Evolutionary conservation across 192 early-diverging fungal genomes (phyloP), one percentile per base, ranked within the genome.

Genomic region (Rhizophagus prolifer): DNA sequence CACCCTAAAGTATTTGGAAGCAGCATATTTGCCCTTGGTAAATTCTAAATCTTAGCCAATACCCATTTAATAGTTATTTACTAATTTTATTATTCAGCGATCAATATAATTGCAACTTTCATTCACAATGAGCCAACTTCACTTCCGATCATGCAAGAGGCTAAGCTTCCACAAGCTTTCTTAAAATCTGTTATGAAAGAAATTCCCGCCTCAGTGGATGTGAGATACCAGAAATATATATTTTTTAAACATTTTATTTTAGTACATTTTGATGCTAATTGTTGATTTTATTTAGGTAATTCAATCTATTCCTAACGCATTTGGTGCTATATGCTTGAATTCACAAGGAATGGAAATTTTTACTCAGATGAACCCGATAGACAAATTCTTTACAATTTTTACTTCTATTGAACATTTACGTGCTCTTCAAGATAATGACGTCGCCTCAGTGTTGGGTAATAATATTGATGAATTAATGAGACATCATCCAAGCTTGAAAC

Each of bases 91-190:
- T 30, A 79, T 91, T 38, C 36, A 75, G 95, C 95, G 0, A 92
- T 96, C 75, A 95, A 96, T 79, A 93, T 96, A 54, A 95, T 94
- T 89, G 91, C 97, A 0, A 95, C 94, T 6, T 93, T 99, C 66
- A 95, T 99, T 47, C 95, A 99, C 79, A 99, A 99, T 77, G 98
- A 99, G 73, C 98, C 98, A 2, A 98, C 97, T 1, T 95, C 90
- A 16, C 83, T 99, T 31, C 81, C 93, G 10, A 97, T 99, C 69
- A 87, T 99, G 47, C 98, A 99, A 81, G 98, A 99, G 81, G 85
- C 91, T 9, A 88, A 90, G 60, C 82, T 99, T 41, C 95, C 97
- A 2, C 90, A 96, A 67, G 89, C 90, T 1, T 91, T 99, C 79
- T 85, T 98, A 44, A 81, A 84, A 8, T 83, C 90, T 28, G 81